Conservation (phyloP, 192 early-diverging fungal genomes). For the Rhizophagus prolifer region DNA sequence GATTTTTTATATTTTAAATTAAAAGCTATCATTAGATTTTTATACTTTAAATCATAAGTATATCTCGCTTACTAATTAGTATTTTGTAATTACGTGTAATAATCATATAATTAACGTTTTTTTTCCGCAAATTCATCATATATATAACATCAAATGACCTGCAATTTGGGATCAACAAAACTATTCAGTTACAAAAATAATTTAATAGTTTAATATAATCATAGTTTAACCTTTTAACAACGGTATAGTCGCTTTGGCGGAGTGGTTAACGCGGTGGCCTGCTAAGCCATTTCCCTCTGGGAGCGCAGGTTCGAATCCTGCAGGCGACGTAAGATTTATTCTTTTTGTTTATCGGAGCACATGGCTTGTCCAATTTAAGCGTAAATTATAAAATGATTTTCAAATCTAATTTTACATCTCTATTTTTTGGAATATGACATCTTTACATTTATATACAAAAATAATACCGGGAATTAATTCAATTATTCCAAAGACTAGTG, state of each 20-base stretch:
- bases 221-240: background rate
- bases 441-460: background rate
- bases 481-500: background rate
- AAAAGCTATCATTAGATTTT: too few relatives aligned
- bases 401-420: background rate
- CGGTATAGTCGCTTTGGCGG: conserved; percentile 50
- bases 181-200: too few relatives aligned
- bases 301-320: conserved; percentile 73
- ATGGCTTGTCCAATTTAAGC: background rate
- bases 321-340: conserved; percentile 51
- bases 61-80: too few relatives aligned
- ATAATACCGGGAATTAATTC: background rate
- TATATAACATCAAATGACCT: too few relatives aligned
- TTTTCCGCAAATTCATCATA: too few relatives aligned
- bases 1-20: too few relatives aligned
- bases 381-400: background rate
- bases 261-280: conserved; percentile 68
- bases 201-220: background rate
- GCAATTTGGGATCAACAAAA: too few relatives aligned
- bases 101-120: too few relatives aligned
- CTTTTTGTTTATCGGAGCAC: conserved; percentile 17
- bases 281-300: conserved; percentile 59
- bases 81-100: too few relatives aligned
- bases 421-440: background rate
- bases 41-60: too few relatives aligned